phyloP scores from a whole-genome alignment of 306 rosid genomes.

The Adenanthera pavonina region DNA sequence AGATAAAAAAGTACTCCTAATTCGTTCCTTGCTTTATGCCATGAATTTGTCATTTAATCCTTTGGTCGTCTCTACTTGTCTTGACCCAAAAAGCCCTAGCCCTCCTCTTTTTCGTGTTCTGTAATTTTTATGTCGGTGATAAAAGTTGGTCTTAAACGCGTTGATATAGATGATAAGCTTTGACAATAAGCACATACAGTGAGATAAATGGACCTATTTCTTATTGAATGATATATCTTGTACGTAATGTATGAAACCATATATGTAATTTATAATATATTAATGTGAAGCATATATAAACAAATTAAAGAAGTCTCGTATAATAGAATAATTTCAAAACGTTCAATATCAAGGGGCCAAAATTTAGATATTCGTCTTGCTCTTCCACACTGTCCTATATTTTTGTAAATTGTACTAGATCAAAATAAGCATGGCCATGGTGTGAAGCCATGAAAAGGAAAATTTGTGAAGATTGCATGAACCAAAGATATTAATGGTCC shows the following conservation, averaged over 20 bases:
- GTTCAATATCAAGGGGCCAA: slow-evolving; percentile 31
- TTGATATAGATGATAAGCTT: slow-evolving; percentile 56
- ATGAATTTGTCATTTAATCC: slow-evolving; percentile 61
- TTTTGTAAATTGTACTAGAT: neutral
- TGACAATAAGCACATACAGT: slow-evolving; percentile 65
- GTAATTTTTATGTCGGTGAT: neutral
- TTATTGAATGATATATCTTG: slow-evolving; percentile 35
- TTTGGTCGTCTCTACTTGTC: slow-evolving; percentile 36
- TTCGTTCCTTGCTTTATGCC: slow-evolving; percentile 51
- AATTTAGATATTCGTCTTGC: neutral
- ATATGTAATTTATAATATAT: neutral
- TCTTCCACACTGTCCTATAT: slow-evolving; percentile 32
- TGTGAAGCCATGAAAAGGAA: slow-evolving; percentile 18
- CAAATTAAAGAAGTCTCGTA: slow-evolving; percentile 12
- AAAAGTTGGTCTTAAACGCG: slow-evolving; percentile 54
- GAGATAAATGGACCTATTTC: slow-evolving; percentile 47
- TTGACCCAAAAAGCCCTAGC: slow-evolving; percentile 47
- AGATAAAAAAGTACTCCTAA: neutral
- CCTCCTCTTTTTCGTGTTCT: slow-evolving; percentile 27
- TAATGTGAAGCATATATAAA: slow-evolving; percentile 20
- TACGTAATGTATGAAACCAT: neutral
- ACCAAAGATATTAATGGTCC: slow-evolving; percentile 41
- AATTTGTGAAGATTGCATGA: slow-evolving; percentile 50
- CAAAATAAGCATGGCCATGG: slow-evolving; percentile 47
- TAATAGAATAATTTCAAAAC: slow-evolving; percentile 40